phyloP scores from a whole-genome alignment of 768 basidiomycete genomes.

The Artomyces pyxidatus region DNA sequence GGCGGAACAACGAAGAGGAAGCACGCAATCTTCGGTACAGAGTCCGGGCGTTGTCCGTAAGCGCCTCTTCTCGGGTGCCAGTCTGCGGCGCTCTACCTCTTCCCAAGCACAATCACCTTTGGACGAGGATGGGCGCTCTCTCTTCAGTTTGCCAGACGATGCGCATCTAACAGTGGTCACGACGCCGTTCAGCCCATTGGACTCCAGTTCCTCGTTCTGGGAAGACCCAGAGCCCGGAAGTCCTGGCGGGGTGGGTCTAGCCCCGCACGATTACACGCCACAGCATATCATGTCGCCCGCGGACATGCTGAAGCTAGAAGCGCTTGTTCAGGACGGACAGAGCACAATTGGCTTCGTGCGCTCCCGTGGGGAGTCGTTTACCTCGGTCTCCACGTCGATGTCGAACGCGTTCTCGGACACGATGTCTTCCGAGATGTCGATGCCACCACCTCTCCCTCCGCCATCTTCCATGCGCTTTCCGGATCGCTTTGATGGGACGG shows the following conservation, averaged over 20 bases:
- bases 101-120: slow-evolving; percentile 31
- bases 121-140: slow-evolving; percentile 49
- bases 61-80: slow-evolving; percentile 59
- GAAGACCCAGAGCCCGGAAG: slow-evolving; percentile 36
- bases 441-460: not conserved
- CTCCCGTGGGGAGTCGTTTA: slow-evolving; percentile 5
- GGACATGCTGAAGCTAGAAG: slow-evolving; percentile 55
- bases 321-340: slow-evolving; percentile 31
- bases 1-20: slow-evolving; percentile 11
- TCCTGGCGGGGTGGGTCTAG: slow-evolving; percentile 28
- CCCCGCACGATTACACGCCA: slow-evolving; percentile 41
- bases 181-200: not conserved
- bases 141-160: slow-evolving; percentile 36
- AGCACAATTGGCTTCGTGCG: slow-evolving; percentile 5
- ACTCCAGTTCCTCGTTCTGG: slow-evolving; percentile 32
- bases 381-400: slow-evolving; percentile 7
- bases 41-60: slow-evolving; percentile 30
- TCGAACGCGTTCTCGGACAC: not conserved
- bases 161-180: not conserved
- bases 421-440: not conserved
- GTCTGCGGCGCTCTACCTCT: slow-evolving; percentile 39
- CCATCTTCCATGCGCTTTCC: not conserved
- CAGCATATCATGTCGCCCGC: slow-evolving; percentile 64
- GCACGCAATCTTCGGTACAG: slow-evolving; percentile 10
- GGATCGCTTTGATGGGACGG: not conserved